Evolutionary conservation across 495 filamentous ascomycete species (phyloP).

Genomic region (Aspergillus steynii): DNA sequence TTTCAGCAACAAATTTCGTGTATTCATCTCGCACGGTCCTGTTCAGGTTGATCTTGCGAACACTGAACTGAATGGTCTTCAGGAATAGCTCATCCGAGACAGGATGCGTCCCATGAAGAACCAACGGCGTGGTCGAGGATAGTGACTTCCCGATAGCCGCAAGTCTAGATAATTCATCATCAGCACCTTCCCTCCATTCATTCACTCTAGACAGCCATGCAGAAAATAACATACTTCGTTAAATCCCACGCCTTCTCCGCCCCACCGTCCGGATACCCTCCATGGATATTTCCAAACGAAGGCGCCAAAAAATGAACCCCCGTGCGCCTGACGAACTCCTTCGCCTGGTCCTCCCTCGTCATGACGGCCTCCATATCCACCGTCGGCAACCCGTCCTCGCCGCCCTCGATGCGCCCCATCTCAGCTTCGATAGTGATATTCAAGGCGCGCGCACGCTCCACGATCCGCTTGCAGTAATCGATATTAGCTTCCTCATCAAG

Average conservation of each 20-base stretch:
- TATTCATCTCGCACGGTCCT: conserved; percentile 66
- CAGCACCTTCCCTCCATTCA: neutral
- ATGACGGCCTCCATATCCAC: conserved; percentile 64
- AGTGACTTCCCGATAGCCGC: conserved; percentile 12
- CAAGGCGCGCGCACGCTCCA: conserved; percentile 58
- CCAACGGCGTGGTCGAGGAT: conserved; percentile 53
- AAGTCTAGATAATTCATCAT: conserved; percentile 5
- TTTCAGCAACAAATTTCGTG: conserved; percentile 57
- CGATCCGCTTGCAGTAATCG: conserved; percentile 59
- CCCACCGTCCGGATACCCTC: conserved; percentile 56
- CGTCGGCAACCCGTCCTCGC: conserved; percentile 69
- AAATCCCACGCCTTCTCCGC: conserved; percentile 62
- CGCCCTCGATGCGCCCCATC: conserved; percentile 48
- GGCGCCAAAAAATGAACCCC: conserved; percentile 74
- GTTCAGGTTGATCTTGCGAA: conserved; percentile 71
- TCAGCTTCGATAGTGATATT: conserved; percentile 72
- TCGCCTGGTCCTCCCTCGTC: conserved; percentile 64
- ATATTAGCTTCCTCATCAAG: conserved; percentile 73
- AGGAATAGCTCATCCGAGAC: conserved; percentile 60
- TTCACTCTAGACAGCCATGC: neutral
- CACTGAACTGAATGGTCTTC: conserved; percentile 58
- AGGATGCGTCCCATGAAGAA: conserved; percentile 70
- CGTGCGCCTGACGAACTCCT: conserved; percentile 59
- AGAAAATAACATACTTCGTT: conserved; percentile 33
- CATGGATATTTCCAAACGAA: conserved; percentile 75